Base-by-base conservation (phyloP, 1,284 basidiomycete genomes). In the Sanghuangporus sanghuang region DNA sequence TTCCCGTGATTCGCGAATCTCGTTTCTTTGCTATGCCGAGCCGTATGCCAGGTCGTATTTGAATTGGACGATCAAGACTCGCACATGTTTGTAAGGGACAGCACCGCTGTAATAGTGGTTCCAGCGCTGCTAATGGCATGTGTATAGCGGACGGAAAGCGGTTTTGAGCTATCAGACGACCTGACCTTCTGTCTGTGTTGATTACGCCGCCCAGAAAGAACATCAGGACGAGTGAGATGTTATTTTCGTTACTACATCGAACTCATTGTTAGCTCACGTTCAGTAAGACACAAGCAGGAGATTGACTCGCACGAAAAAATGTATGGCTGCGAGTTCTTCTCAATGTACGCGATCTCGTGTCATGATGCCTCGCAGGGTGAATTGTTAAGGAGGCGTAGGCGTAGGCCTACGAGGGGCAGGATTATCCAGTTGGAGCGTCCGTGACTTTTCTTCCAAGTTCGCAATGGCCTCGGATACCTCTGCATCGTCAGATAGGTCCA, bases 391-490 rank as follows among this genome's bases (percentile, higher is more conserved):
- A 38, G 58, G n/a, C 16, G 27, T 32, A 38, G 58, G n/a, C 16
- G 27, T 32, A 32, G 64, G 64, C 48, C 18, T 38, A 36, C 32
- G 57, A 39, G 64, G 64, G 14, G 18, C 27, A 18, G 59, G 60
- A 21, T n/a, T 52, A 6, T 61, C 40, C 12, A 27, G 16, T 23
- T 60, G 36, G 27, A 61, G 36, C 7, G 14, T 35, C 48, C 50
- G 54, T 16, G 64, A 62, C 23, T 54, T 35, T 21, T 63, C 49
- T 40, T 69, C 68, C 35, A 68, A 42, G 6, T 63, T 44, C 18
- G 46, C 64, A 8, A 91, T 84, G 18, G 78, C 80, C 46, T 80
- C 74, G 38, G 80, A 83, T 32, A 86, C 72, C 69, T 85, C 82
- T 2, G 79, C 82, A 54, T 79, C 80, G 1, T 74, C 69, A 4